Evolutionary conservation across 352 stramenopile genomes (phyloP).

Genomic region (Globisporangium ultimum): DNA sequence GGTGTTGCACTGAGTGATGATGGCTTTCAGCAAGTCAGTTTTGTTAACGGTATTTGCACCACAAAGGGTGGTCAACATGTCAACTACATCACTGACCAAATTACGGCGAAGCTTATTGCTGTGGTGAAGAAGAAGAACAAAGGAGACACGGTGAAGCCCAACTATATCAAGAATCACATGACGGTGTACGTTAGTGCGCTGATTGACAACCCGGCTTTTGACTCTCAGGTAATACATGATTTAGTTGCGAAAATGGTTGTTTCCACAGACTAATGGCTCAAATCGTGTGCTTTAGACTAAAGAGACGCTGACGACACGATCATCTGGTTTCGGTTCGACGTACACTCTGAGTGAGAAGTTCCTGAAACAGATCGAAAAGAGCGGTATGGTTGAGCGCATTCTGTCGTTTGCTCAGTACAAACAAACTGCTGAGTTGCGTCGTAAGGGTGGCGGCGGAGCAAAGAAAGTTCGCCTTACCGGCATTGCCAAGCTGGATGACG

Average conservation of each 20-base stretch:
- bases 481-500: constrained; percentile 98
- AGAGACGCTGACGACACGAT: constrained; percentile 93
- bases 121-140: constrained; percentile 95
- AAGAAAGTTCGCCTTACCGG: constrained; percentile 86
- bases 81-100: constrained; percentile 90
- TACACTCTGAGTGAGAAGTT: constrained; percentile 87
- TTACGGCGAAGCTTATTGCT: constrained; percentile 85
- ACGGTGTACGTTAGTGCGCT: constrained; percentile 95
- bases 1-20: constrained; percentile 90
- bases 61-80: constrained; percentile 96
- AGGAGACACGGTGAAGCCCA: constrained; percentile 90
- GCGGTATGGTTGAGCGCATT: constrained; percentile 88
- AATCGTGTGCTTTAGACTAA: constrained; percentile 80
- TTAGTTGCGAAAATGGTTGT: neutral
- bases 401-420: constrained; percentile 91
- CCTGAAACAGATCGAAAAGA: constrained; percentile 86
- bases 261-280: neutral
- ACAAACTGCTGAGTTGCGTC: constrained; percentile 88
- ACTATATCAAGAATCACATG: constrained; percentile 95
- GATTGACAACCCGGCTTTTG: constrained; percentile 98
- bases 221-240: constrained; percentile 85
- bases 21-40: constrained; percentile 95
- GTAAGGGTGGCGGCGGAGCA: constrained; percentile 72
- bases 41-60: constrained; percentile 98
- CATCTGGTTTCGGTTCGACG: constrained; percentile 82